Evolutionary conservation across 2,329 filamentous ascomycete genomes (phyloP).

Genomic region (Colletotrichum caudatum): DNA sequence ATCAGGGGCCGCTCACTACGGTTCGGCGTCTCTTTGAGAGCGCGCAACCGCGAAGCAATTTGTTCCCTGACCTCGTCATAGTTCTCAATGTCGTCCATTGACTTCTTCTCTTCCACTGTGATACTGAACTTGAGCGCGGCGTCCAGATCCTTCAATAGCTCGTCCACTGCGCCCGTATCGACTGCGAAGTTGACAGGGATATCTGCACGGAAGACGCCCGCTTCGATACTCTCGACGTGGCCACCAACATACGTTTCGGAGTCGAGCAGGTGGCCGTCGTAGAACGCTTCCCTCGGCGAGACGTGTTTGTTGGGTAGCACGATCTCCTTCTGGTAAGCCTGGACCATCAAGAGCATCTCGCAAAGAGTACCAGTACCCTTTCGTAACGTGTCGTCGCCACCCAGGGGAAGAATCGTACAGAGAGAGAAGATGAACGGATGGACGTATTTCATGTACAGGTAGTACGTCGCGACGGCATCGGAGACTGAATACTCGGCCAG

Average conservation of each 20-base stretch:
- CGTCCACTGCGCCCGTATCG: slow-evolving; percentile 90
- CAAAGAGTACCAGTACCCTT: slow-evolving; percentile 99
- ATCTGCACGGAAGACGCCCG: slow-evolving; percentile 94
- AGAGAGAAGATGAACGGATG: slow-evolving; percentile 99
- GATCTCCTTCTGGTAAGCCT: slow-evolving; percentile 93
- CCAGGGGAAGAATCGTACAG: slow-evolving; percentile 94
- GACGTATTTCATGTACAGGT: slow-evolving; percentile 99
- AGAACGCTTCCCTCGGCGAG: slow-evolving; percentile 91
- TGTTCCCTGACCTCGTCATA: slow-evolving; percentile 88
- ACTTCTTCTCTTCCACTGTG: slow-evolving; percentile 85
- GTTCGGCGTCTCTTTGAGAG: slow-evolving; percentile 85
- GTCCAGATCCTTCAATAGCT: slow-evolving; percentile 87
- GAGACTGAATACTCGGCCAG: slow-evolving; percentile 98
- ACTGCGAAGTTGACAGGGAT: slow-evolving; percentile 95
- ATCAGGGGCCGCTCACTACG: slow-evolving; percentile 89
- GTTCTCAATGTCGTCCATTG: slow-evolving; percentile 81
- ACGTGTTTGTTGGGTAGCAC: slow-evolving; percentile 96
- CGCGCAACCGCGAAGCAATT: slow-evolving; percentile 77
- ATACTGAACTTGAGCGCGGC: slow-evolving; percentile 90
- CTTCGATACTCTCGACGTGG: slow-evolving; percentile 99
- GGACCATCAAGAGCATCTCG: slow-evolving; percentile 99
- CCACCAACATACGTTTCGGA: slow-evolving; percentile 98
- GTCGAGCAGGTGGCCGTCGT: slow-evolving; percentile 94
- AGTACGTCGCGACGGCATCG: slow-evolving; percentile 98
- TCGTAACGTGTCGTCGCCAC: slow-evolving; percentile 89